Conservation (phyloP, 2,329 filamentous ascomycete genomes). For the Colletotrichum costaricense region DNA sequence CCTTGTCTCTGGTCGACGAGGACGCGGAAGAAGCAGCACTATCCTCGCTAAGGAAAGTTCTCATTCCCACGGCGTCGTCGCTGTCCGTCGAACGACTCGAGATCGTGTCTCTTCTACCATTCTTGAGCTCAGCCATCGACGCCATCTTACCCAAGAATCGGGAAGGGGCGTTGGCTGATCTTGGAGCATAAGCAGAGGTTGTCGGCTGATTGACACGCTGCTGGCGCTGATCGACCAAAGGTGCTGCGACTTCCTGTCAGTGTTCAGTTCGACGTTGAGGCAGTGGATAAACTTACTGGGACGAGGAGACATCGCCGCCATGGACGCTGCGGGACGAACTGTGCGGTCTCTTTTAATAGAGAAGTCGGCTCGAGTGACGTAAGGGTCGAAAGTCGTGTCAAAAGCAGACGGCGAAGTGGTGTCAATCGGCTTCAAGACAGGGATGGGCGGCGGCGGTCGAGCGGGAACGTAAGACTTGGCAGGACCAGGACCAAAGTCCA, state of each 20-base stretch:
- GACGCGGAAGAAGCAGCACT: background rate
- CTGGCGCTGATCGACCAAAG: background rate
- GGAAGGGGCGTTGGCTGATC: background rate
- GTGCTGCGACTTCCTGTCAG: background rate
- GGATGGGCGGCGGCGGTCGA: background rate
- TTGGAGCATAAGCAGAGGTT: background rate
- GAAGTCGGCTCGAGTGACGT: slow-evolving; percentile 25
- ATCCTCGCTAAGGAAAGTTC: slow-evolving; percentile 25
- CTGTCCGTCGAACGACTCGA: slow-evolving; percentile 1
- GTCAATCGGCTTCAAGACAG: background rate
- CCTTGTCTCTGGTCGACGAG: background rate
- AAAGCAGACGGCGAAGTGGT: background rate
- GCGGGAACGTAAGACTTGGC: background rate
- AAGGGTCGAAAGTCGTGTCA: background rate
- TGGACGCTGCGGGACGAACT: slow-evolving; percentile 12
- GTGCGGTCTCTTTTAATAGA: slow-evolving; percentile 21
- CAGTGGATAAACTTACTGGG: background rate
- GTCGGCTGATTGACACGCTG: background rate
- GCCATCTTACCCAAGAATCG: slow-evolving; percentile 19
- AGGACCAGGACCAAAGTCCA: slow-evolving; percentile 1
- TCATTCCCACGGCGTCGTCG: slow-evolving; percentile 20
- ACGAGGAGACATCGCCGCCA: slow-evolving; percentile 9
- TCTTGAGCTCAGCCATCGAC: slow-evolving; percentile 30
- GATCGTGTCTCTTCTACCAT: background rate
- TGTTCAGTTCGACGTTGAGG: background rate